Base-by-base conservation (phyloP, 768 basidiomycete species). In the Fomitopsis pulvina region DNA sequence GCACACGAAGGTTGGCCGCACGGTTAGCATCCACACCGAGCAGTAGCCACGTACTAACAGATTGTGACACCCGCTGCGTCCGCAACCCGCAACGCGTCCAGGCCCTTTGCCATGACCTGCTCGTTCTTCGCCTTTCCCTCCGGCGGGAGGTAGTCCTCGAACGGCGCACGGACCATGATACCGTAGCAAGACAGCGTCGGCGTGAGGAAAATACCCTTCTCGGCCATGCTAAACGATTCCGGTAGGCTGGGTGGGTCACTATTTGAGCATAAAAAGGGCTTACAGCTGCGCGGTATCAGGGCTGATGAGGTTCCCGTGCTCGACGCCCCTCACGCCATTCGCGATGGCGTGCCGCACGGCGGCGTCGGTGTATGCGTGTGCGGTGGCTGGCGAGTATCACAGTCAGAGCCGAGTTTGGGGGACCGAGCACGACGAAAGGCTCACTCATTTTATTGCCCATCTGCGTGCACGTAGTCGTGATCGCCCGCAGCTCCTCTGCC, bases 271-370 rank as follows among this genome's bases (percentile, higher is more conserved):
- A 14, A 7, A 4, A 5, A 37, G 14, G 40, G 54, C 60, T n/a
- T 26, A 63, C 71, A 67, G 51, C 29, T 66, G 56, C 0, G 72
- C 72, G 3, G 73, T 73, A 9, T 63, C 53, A 7, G 56, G 29
- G 44, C 71, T 70, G 12, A 75, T 63, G 9, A 75, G 59, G 54
- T 76, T 75, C 4, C 74, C 74, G 47, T 76, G 74, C 50, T 76
- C 74, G 42, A 76, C 75, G 3, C 72, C 73, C 10, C 48, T 53
- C 4, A 73, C 68, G 9, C 74, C 73, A 43, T 72, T 73, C n/a
- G 70, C 65, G 29, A 76, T 65, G 0, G 73, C 72, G 43, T 75
- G 73, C 1, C 63, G 58, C 51, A 76, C 71, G 1, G 71, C 66
- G 20, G 68, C 71, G n/a, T 62, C 58, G 1, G 72, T 74, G 53